Evolutionary conservation across 345 rosid species (phyloP).

Genomic region (Erodium maritimum): DNA sequence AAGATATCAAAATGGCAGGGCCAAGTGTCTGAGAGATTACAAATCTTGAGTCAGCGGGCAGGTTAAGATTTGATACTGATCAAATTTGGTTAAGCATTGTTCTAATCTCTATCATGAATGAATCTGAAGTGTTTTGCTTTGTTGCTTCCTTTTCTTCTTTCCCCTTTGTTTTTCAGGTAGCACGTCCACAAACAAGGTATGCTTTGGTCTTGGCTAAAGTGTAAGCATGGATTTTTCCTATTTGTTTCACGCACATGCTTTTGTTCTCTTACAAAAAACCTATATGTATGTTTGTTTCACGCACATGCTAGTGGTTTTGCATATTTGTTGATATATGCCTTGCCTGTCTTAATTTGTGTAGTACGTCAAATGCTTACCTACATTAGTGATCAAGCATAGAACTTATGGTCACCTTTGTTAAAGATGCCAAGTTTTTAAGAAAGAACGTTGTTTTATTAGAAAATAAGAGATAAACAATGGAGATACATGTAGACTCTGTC

Average conservation of each 20-base stretch:
- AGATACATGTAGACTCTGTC: too few species aligned
- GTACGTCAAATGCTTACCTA: too few species aligned
- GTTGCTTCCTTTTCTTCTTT: not conserved
- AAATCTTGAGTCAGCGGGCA: conserved; percentile 44
- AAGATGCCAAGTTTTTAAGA: too few species aligned
- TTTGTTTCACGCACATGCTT: not conserved
- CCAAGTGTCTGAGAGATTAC: conserved; percentile 79
- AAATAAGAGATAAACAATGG: too few species aligned
- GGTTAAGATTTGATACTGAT: conserved; percentile 24
- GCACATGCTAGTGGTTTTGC: too few species aligned
- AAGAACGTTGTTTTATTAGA: too few species aligned
- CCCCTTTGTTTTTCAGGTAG: conserved; percentile 31
- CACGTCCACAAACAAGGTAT: conserved; percentile 55
- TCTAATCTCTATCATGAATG: not conserved
- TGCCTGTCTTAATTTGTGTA: too few species aligned
- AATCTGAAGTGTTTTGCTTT: not conserved
- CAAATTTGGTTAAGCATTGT: conserved; percentile 4
- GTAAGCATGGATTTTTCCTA: not conserved
- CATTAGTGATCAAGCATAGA: too few species aligned
- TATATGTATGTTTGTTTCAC: too few species aligned
- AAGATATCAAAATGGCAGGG: conserved; percentile 88
- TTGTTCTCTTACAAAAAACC: too few species aligned
- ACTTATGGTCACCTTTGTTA: too few species aligned
- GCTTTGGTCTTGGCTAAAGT: conserved; percentile 3
- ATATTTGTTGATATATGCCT: too few species aligned